Evolutionary conservation across 768 basidiomycete genomes (phyloP).

Genomic region (Tylopilus plumbeoviolaceoides): DNA sequence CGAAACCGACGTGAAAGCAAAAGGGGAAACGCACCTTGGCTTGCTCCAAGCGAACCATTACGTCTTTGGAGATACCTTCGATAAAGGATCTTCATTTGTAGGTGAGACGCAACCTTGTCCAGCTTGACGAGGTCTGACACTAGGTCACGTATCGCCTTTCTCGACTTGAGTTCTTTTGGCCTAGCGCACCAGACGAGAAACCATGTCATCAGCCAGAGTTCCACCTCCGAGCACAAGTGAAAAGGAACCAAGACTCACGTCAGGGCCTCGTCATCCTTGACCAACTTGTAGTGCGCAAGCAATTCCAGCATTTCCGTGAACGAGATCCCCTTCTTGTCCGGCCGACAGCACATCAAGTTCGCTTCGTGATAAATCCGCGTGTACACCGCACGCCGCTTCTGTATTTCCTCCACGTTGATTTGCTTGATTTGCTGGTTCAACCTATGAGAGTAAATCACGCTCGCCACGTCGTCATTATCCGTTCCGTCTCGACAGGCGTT

Average conservation of each 20-base stretch:
- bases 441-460: constrained; percentile 59
- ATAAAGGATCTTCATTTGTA: constrained; percentile 69
- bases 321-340: constrained; percentile 67
- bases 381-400: constrained; percentile 65
- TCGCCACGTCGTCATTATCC: constrained; percentile 33
- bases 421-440: constrained; percentile 53
- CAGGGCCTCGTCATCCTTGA: constrained; percentile 84
- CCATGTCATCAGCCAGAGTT: neutral
- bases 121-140: constrained; percentile 82
- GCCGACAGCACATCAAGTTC: constrained; percentile 57
- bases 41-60: constrained; percentile 35
- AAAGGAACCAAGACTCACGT: constrained; percentile 42
- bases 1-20: neutral
- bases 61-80: constrained; percentile 57
- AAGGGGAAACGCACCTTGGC: neutral
- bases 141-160: constrained; percentile 72
- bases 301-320: constrained; percentile 87
- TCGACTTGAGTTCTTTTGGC: constrained; percentile 71
- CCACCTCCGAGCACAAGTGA: neutral
- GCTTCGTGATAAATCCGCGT: constrained; percentile 86
- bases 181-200: constrained; percentile 35
- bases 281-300: constrained; percentile 87
- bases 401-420: constrained; percentile 62
- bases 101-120: constrained; percentile 75
- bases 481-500: constrained; percentile 41